Evolutionary conservation across 1,139 yeast species (phyloP), one percentile per base, ranked within the genome.

Genomic region (Suhomyces anneliseae): DNA sequence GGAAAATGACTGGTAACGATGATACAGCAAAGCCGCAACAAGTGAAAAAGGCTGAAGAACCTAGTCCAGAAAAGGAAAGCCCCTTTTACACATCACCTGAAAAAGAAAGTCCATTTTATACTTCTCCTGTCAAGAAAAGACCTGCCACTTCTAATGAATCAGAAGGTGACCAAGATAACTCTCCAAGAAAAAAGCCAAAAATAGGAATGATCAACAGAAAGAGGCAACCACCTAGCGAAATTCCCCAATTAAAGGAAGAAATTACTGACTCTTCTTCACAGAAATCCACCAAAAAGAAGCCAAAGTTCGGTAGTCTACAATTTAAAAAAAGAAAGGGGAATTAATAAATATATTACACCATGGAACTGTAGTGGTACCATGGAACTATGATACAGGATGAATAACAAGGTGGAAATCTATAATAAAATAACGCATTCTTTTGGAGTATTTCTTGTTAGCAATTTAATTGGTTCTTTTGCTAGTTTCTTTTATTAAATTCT

Each of bases 401-500:
- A 19, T 19, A 19, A 19, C 24, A 19, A 19, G 24, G 24, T 4
- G 6, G 4, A 3, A 2, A 14, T 14, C 15, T 14, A 14, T 14
- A 14, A 14, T 14, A 14, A 14, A 14, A 14, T 14, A 14, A 14
- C 2, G 15, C 15, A 14, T 14, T 14, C 15, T 29, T 29, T 29
- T 29, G 24, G 24, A 19, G 7, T 29, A 29, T 29, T 29, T 29
- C 6, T 29, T 29, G 19, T 34, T 34, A n/a, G 7, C 1, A 32
- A 11, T 4, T 32, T 6, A n/a, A 4, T 34, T 34, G 11, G 31
- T 12, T 38, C 11, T 27, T n/a, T 15, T 15, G 24, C 4, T 2
- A 8, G n/a, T 10, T 5, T 19, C 34, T 15, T 31, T 15, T 7
- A 36, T 33, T 26, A 69, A 53, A 35, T 56, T 42, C 7, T 60